A percentile compares a stretch with the other conserved stretches of the same genome.
Conservation (phyloP, 805 yeast genomes). For the Candida ulmi region DNA sequence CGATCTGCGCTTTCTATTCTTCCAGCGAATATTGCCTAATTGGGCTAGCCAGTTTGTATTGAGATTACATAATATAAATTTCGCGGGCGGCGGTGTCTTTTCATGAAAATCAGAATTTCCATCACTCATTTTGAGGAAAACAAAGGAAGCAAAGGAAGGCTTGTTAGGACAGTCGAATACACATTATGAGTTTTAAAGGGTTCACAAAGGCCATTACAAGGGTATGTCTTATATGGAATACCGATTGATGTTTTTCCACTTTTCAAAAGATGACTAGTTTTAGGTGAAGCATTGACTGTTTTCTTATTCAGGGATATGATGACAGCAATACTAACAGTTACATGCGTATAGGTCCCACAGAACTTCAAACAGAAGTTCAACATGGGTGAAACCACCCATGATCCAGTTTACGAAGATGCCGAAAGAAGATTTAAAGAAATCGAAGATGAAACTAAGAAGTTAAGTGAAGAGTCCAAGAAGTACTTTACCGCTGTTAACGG, state of each 20-base stretch:
- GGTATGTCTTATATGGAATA: conserved; percentile 20
- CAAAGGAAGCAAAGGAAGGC: no score
- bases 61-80: no score
- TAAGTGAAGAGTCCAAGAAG: conserved; percentile 84
- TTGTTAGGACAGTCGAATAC: no score
- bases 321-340: conserved; percentile 6
- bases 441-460: conserved; percentile 82
- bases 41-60: no score
- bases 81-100: no score
- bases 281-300: no score
- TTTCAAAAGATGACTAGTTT: not conserved
- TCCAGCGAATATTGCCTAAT: no score
- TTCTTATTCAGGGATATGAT: no score
- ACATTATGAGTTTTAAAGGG: conserved; percentile 85
- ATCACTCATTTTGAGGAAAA: not conserved
- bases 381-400: conserved; percentile 75
- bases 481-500: conserved; percentile 90
- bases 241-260: not conserved
- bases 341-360: conserved; percentile 73
- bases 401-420: conserved; percentile 90
- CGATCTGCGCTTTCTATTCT: no score
- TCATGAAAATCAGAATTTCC: no score
- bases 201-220: conserved; percentile 72
- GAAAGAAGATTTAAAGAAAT: conserved; percentile 93
- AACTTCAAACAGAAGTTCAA: conserved; percentile 83